Base-by-base conservation (phyloP, 805 yeast species). In the Wickerhamiella brachini region DNA sequence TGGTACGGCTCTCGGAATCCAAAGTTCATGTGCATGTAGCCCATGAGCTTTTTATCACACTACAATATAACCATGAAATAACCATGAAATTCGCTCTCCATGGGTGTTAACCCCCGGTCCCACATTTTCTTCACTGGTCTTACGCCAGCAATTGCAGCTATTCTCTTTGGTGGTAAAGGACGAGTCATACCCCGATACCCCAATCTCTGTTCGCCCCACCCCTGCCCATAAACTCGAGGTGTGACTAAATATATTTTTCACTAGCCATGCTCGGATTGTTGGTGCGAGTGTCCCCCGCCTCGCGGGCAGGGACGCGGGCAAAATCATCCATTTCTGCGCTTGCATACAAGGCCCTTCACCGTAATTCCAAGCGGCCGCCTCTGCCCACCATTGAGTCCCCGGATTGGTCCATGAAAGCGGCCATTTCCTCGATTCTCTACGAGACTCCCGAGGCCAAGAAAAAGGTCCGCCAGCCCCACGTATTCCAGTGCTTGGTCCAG, bases 1-100 rank as follows among this genome's bases (percentile, higher is more conserved):
- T 93, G 98, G 59, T 84, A 89, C 2, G 98, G 98, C 56, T 84
- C 88, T 65, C 95, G 78, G 73, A 93, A 93, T 60, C 85, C 85
- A 76, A 90, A 93, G 6, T 95, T 76, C 64, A 87, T 85, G 57
- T 78, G 76, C 60, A 87, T 83, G 51, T 85, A 82, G 57, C 82
- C 78, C 85, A 93, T 83, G 66, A 86, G 95, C 72, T 90, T 90
- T 66, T 90, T 81, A 68, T 93, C n/a, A n/a, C n/a, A n/a, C n/a
- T n/a, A n/a, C n/a, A n/a, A n/a, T n/a, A n/a, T n/a, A n/a, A n/a
- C n/a, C n/a, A n/a, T n/a, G n/a, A n/a, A n/a, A n/a, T n/a, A n/a
- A n/a, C n/a, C n/a, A n/a, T n/a, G n/a, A n/a, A n/a, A n/a, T n/a
- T n/a, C n/a, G n/a, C n/a, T n/a, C n/a, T n/a, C n/a, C n/a, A n/a